Evolutionary conservation across 2,329 filamentous ascomycete species (phyloP), one percentile per base, ranked within the genome.

Genomic region (Sclerotinia glacialis): DNA sequence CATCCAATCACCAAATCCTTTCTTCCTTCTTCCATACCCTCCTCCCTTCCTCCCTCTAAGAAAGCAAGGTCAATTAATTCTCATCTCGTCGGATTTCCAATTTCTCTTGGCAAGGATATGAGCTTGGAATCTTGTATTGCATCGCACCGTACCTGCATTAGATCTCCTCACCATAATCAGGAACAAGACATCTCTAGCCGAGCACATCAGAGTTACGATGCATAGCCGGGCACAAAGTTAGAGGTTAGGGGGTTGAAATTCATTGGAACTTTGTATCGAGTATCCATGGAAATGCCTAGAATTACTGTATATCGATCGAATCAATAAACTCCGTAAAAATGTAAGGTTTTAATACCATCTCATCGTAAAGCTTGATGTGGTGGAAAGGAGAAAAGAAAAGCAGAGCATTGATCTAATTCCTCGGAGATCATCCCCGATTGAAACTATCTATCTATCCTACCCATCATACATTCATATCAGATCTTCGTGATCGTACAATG

Each of bases 91-190:
- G 40, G 55, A n/a, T 31, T 28, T 14, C 21, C 18, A 18, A 28
- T 58, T 44, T 31, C 26, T 31, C 55, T 58, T 28, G 40, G 55
- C 55, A 58, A 8, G 40, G 37, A 44, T 26, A 23, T 5, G 23
- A n/a, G 11, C 16, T n/a, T 26, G 9, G 37, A 21, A 23, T 28
- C 14, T 44, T 12, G n/a, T n/a, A n/a, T 34, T 37, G 37, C 37
- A 12, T 12, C 11, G 40, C 14, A 59, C 23, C 26, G 40, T 31
- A 59, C 42, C 55, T 59, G 40, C 55, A 59, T 46, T 46, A 42
- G 37, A 55, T 55, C 53, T 40, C 31, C 53, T 54, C 53, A 37
- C 53, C 55, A n/a, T 46, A n/a, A 8, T 9, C 55, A 58, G 55
- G 55, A 21, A 31, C 55, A 16, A 46, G 37, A 28, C 26, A 46